These are phyloP conservation scores for Kodamaea anthophila DNA, from an alignment of 1,139 yeast species.

Conservation along the genomic window DNA sequence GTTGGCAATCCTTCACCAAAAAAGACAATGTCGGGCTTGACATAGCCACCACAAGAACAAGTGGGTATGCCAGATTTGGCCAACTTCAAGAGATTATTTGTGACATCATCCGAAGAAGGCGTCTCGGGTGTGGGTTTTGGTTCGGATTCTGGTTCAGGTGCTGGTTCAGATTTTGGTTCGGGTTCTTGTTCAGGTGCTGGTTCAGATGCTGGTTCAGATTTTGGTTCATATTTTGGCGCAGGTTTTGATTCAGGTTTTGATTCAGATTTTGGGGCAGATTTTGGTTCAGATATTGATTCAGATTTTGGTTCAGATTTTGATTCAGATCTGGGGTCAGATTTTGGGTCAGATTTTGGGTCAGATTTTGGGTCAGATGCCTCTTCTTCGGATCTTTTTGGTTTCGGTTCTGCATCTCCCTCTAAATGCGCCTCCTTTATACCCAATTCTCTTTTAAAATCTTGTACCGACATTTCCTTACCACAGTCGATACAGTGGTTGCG, in stretches of 20 bases:
- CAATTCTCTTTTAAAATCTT: conserved; percentile 43
- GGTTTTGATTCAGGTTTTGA: not conserved
- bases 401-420: too few species aligned
- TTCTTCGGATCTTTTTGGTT: not conserved
- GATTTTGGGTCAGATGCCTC: not conserved
- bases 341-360: not conserved
- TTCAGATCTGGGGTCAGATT: not conserved
- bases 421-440: conserved; percentile 14
- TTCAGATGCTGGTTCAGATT: not conserved
- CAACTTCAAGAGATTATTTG: too few species aligned
- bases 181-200: not conserved
- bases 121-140: too few species aligned
- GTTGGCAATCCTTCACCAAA: conserved; percentile 84
- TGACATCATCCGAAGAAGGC: too few species aligned
- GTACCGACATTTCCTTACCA: conserved; percentile 44
- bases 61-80: conserved; percentile 31
- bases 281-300: too few species aligned
- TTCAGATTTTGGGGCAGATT: too few species aligned
- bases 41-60: conserved; percentile 63
- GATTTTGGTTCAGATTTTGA: not conserved
- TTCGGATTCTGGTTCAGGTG: not conserved
- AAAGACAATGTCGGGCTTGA: conserved; percentile 90
- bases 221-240: not conserved
- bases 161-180: not conserved
- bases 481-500: conserved; percentile 79